Percentiles rank a stretch among this genome's conserved stretches.
Evolutionary conservation across 2,329 filamentous ascomycete species (phyloP).

Genomic region (Mycogone perniciosa): DNA sequence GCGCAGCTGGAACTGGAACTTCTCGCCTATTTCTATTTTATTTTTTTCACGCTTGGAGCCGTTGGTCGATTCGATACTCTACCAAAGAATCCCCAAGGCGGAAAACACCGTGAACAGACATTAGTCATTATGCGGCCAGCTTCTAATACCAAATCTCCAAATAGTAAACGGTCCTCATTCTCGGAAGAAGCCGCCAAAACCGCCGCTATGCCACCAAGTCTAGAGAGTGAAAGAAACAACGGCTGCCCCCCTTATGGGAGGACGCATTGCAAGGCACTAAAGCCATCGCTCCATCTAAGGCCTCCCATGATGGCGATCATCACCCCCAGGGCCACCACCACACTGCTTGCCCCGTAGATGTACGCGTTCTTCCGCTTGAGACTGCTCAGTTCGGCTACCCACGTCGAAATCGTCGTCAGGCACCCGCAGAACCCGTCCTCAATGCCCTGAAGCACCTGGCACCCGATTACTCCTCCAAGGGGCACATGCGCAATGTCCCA

Average conservation of each 20-base stretch:
- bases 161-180: background rate
- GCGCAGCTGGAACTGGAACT: too few species aligned
- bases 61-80: too few species aligned
- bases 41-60: too few species aligned
- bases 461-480: conserved; percentile 51
- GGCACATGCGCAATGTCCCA: conserved; percentile 71
- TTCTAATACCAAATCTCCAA: background rate
- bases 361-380: conserved; percentile 54
- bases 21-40: too few species aligned
- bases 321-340: conserved; percentile 50
- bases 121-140: too few species aligned
- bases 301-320: conserved; percentile 70
- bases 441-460: conserved; percentile 60
- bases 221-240: background rate
- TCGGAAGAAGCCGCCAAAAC: background rate
- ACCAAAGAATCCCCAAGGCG: too few species aligned
- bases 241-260: background rate
- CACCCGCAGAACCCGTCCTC: conserved; percentile 64
- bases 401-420: conserved; percentile 61
- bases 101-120: too few species aligned
- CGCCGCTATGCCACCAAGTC: background rate
- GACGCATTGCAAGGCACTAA: conserved; percentile 35
- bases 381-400: conserved; percentile 54
- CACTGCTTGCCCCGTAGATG: conserved; percentile 58
- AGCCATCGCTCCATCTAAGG: conserved; percentile 61